Evolutionary conservation across 257 asterid genomes (phyloP), one percentile per base, ranked within the genome.

Genomic region (Solanum tarijense): DNA sequence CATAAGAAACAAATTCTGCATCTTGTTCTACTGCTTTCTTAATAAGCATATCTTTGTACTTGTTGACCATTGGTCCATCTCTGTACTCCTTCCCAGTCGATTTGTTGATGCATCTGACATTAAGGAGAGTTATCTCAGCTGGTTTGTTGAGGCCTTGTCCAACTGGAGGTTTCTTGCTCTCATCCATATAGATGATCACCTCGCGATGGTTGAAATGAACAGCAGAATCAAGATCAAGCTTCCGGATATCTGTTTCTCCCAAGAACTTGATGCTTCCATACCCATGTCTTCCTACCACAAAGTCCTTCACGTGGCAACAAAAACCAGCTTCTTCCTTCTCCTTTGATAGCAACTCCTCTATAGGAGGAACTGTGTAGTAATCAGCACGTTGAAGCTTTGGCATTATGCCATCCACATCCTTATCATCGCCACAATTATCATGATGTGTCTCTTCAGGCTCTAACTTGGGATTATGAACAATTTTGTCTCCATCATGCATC

Each of bases 261-360:
- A 93, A 92, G 88, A 95, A 95, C 90, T 92, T 95, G 94, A 96
- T 96, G 95, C 94, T 91, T 27, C 98, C 99, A 39, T 87, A 95
- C n/a, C 94, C 95, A 41, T 88, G 90, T 85, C 97, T 87, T 48
- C 99, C 99, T 32, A 95, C 94, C 86, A 94, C 95, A 71, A 96
- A 96, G 72, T 95, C 95, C 91, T 91, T 94, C 88, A 96, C 97
- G 9, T 89, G 93, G 87, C 93, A 87, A 90, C 95, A 94, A 41
- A 88, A 95, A 32, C 98, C 98, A 4, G 98, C 95, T 73, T 94
- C 93, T 5, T 93, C 93, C 92, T 94, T 90, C 91, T 95, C 98
- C 93, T 92, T 95, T 12, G 27, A 58, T 21, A 7, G n/a, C 27
- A 58, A 58, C 25, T 58, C 66, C 27, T 58, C 66, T 7, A 58